phyloP scores from a whole-genome alignment of 768 basidiomycete species.

The Tulasnella sp. region DNA sequence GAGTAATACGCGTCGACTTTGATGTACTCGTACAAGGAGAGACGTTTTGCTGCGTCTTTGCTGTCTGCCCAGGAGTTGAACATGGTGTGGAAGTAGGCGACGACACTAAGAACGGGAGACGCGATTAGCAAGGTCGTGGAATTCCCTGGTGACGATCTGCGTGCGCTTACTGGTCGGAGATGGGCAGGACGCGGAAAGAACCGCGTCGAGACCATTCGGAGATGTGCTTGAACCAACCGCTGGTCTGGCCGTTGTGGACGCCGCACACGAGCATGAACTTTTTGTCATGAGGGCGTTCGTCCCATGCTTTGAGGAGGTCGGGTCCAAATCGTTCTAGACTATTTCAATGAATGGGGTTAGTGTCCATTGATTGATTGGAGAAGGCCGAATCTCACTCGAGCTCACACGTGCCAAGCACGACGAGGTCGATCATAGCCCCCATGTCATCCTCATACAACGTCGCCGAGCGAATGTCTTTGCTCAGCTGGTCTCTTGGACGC shows the following conservation, averaged over 20 bases:
- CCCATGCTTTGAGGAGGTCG: constrained; percentile 29
- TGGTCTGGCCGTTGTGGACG: constrained; percentile 25
- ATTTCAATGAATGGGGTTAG: background rate
- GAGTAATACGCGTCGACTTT: constrained; percentile 26
- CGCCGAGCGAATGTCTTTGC: background rate
- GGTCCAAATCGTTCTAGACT: background rate
- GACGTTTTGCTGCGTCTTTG: background rate
- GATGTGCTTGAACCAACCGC: constrained; percentile 1
- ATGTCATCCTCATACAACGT: constrained; percentile 23
- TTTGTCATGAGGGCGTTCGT: constrained; percentile 19
- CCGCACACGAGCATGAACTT: constrained; percentile 29
- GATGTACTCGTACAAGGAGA: constrained; percentile 25
- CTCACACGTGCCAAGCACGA: constrained; percentile 27
- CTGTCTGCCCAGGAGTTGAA: background rate
- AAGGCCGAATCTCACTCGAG: constrained; percentile 12
- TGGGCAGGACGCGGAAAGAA: constrained; percentile 17
- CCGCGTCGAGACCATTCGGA: constrained; percentile 22
- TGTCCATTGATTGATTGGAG: background rate
- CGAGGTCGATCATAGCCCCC: constrained; percentile 14
- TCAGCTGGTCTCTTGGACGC: background rate
- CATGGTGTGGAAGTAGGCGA: background rate
- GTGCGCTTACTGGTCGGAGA: constrained; percentile 25
- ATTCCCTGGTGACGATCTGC: background rate
- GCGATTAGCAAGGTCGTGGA: background rate
- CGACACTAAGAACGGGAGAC: constrained; percentile 3